Evolutionary conservation across 2,329 filamentous ascomycete species (phyloP).

Genomic region (Chrysoporthe cubensis): DNA sequence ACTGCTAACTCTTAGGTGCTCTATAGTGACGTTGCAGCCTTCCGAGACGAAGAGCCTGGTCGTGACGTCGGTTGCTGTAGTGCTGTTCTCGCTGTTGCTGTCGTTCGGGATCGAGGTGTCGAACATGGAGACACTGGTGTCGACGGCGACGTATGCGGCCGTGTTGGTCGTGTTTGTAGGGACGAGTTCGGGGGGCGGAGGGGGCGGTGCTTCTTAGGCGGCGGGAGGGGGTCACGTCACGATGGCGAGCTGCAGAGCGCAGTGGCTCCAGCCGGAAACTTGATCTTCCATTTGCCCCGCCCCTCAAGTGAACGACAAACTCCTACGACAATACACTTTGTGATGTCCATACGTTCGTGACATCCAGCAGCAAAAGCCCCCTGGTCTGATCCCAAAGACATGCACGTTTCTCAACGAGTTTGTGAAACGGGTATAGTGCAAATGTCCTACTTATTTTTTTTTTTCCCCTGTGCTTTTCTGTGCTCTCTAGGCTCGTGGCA

Average conservation of each 20-base stretch:
- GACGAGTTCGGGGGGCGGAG: conserved; percentile 15
- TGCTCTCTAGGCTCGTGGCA: neutral
- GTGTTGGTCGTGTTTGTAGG: conserved; percentile 33
- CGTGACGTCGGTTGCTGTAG: conserved; percentile 26
- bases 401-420: neutral
- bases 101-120: conserved; percentile 13
- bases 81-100: conserved; percentile 26
- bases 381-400: neutral
- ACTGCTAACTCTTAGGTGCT: neutral
- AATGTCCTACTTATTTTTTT: neutral
- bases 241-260: neutral
- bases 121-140: conserved; percentile 26
- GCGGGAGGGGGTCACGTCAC: neutral
- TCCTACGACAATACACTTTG: neutral
- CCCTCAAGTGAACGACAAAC: neutral
- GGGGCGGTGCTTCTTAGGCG: neutral
- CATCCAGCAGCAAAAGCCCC: neutral
- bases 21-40: conserved; percentile 15
- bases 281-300: conserved; percentile 16
- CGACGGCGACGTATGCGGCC: conserved; percentile 30
- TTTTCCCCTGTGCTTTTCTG: neutral
- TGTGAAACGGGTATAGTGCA: neutral
- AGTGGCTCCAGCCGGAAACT: conserved; percentile 2
- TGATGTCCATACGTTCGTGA: neutral
- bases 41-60: conserved; percentile 28